These are phyloP conservation scores for Verticillium nonalfalfae DNA, from an alignment of 2,329 filamentous ascomycete genomes.

Conservation along the genomic window DNA sequence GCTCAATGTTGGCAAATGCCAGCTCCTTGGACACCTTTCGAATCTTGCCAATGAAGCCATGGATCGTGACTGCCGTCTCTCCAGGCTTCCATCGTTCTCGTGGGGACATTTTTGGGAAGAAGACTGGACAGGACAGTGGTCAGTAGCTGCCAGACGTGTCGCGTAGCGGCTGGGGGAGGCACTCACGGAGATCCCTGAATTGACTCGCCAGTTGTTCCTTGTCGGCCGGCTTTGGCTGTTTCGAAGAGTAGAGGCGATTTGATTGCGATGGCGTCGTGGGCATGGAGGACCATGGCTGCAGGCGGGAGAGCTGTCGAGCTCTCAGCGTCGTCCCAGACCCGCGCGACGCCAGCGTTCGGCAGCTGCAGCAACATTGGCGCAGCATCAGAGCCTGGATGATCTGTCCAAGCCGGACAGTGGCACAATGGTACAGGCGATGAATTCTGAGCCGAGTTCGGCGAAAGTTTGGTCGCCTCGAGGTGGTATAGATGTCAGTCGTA, in stretches of 20 bases:
- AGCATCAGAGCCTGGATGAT: slow-evolving; percentile 3
- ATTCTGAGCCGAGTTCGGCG: too few relatives aligned
- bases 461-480: neutral
- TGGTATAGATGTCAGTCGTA: neutral
- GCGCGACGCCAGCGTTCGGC: slow-evolving; percentile 5
- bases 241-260: slow-evolving; percentile 2
- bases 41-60: slow-evolving; percentile 68
- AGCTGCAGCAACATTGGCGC: slow-evolving; percentile 9
- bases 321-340: neutral
- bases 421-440: neutral
- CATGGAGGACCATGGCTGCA: neutral
- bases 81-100: slow-evolving; percentile 18
- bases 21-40: slow-evolving; percentile 63
- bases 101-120: slow-evolving; percentile 20
- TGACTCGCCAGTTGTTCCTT: slow-evolving; percentile 3
- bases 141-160: neutral
- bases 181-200: slow-evolving; percentile 9
- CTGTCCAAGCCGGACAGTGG: neutral
- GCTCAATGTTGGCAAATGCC: slow-evolving; percentile 56
- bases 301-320: neutral
- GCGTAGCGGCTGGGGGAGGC: neutral
- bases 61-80: slow-evolving; percentile 40
- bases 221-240: neutral
- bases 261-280: neutral
- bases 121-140: slow-evolving; percentile 14